Base-by-base conservation (phyloP, 805 yeast species). In the Debaryomyces maramus region DNA sequence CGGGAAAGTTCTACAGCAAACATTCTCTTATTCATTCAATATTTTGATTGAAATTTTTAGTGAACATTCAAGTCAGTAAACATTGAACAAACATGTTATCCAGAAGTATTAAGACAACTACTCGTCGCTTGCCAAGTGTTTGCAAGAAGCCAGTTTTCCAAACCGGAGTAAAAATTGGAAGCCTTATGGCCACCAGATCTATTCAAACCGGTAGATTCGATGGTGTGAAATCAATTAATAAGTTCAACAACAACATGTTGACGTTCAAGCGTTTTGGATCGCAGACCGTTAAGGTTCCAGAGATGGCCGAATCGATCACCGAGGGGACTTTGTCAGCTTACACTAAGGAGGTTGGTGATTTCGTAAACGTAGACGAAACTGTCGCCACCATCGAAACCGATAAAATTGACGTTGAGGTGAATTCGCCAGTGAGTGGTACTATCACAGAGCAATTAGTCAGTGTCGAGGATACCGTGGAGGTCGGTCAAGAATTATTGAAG, bases 341-440 rank as follows among this genome's bases (percentile, higher is more conserved):
- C 59, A 70, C 73, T 49, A 84, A 83, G 61, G 68, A 78, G 46
- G 88, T 89, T 46, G 99, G 99, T 51, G 98, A 91, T 45, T 89
- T 69, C 55, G 91, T 91, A 40, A 78, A 76, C 43, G 80, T 72
- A 52, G 98, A 91, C 65, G 98, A 91, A 70, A 81, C 86, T 50
- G 75, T 93, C 52, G 98, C 98, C 43, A 90, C 97, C 49, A 91
- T 93, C 55, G 99, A 93, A 73, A 93, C 99, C 36, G 99, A 93
- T 67, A 93, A 93, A 75, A 90, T 93, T 56, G 99, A 93, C 59
- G 95, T 93, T 38, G 96, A 91, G 63, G 98, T 93, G 45, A 91
- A 89, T 63, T 83, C 99, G 5, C 98, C 99, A 46, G 77, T 88
- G 38, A 65, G 91, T 34, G 99, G 99, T 72, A 88, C 88, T 40